Base-by-base conservation (phyloP, 768 basidiomycete genomes). In the Leccinum olivaceopallidum region DNA sequence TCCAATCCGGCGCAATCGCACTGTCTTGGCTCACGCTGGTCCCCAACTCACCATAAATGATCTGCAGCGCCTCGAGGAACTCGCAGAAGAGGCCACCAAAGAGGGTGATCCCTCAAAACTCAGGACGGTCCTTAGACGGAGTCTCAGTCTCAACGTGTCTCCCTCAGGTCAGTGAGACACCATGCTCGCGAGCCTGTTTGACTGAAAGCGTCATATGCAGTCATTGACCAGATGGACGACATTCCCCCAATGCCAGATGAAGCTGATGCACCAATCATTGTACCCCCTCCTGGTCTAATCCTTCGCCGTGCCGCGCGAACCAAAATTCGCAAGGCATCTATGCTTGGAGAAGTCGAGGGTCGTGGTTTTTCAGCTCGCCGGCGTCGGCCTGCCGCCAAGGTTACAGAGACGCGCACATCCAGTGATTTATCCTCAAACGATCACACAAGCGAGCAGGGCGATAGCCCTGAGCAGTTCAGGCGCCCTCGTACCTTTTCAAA, bases 31-130 rank as follows among this genome's bases (percentile, higher is more conserved):
- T 36, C 83, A 87, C 69, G 78, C 82, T 47, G 88, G 87, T 1
- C 94, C 94, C 24, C 91, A 95, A 71, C 83, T 98, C 55, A 96
- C 95, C 13, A 90, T 98, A 73, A 86, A 79, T 68, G 97, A 98
- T 75, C 79, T 98, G n/a, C 95, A 98, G 74, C 89, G 87, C 73
- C 79, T 99, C 60, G 97, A 99, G 74, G 85, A 91, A 71, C 78
- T 98, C 34, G 95, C 95, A 42, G 93, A 95, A 76, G 93, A 96
- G 71, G 93, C 92, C 0, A 88, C 88, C 36, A 81, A 79, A 67
- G 92, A 84, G 68, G 88, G 89, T 68, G 95, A 95, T 77, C 88
- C 92, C 20, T 84, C 87, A 52, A 86, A 82, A 71, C 84, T 95
- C 69, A 83, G 89, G 71, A 92, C 80, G 57, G 84, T 90, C 63